A percentile compares a stretch with the other conserved stretches of the same genome.
These are phyloP conservation scores for Knufia fluminis DNA, from an alignment of 2,329 filamentous ascomycete species.

Conservation along the genomic window DNA sequence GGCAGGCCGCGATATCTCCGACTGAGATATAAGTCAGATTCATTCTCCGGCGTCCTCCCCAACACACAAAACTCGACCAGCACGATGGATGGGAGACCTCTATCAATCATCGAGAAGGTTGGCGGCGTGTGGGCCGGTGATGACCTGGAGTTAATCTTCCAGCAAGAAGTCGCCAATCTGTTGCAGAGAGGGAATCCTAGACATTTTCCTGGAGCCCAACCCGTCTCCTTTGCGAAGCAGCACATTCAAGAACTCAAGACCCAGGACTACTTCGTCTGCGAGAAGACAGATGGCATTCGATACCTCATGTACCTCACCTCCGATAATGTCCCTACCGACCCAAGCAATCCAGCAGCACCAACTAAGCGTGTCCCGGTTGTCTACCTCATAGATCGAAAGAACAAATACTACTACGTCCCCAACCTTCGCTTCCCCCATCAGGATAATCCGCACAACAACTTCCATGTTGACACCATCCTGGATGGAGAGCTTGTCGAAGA, in stretches of 20 bases:
- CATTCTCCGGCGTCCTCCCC: too few relatives aligned
- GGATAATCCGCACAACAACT: slow-evolving; percentile 46
- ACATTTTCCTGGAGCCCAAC: slow-evolving; percentile 79
- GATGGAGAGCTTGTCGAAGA: slow-evolving; percentile 93
- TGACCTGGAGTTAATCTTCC: slow-evolving; percentile 54
- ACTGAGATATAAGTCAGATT: too few relatives aligned
- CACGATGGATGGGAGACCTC: neutral
- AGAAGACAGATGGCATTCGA: slow-evolving; percentile 94
- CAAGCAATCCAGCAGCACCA: slow-evolving; percentile 30
- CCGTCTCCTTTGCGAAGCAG: slow-evolving; percentile 76
- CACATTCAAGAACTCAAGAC: slow-evolving; percentile 75
- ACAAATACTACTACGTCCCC: slow-evolving; percentile 85
- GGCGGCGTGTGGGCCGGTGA: slow-evolving; percentile 54
- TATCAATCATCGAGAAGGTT: slow-evolving; percentile 11
- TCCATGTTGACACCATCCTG: slow-evolving; percentile 71
- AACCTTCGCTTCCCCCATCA: slow-evolving; percentile 73
- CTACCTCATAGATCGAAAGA: slow-evolving; percentile 94
- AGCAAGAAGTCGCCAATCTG: slow-evolving; percentile 63
- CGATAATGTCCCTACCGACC: slow-evolving; percentile 44
- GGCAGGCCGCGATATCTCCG: too few relatives aligned
- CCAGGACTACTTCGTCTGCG: slow-evolving; percentile 92
- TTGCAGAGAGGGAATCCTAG: slow-evolving; percentile 54
- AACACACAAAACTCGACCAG: too few relatives aligned
- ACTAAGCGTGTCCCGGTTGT: slow-evolving; percentile 43
- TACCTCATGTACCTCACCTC: slow-evolving; percentile 83